Evolutionary conservation across 2,329 filamentous ascomycete genomes (phyloP).

Genomic region (Botrytis aclada): DNA sequence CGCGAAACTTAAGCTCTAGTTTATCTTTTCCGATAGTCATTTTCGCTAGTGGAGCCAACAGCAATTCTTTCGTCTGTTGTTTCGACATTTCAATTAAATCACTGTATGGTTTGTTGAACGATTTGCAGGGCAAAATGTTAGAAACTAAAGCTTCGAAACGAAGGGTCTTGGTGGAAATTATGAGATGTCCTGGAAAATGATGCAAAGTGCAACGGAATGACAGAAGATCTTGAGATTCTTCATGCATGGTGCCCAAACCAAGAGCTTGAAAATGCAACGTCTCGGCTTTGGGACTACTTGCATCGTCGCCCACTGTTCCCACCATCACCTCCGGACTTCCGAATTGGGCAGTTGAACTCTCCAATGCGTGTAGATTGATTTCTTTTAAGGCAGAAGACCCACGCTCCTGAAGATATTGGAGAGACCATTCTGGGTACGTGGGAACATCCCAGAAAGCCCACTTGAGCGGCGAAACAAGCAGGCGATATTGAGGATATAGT

Average conservation of each 20-base stretch:
- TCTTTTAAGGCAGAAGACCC: conserved; percentile 18
- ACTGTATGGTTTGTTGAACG: conserved; percentile 21
- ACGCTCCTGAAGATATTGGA: conserved; percentile 32
- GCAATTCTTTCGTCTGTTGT: conserved; percentile 17
- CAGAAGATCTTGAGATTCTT: conserved; percentile 18
- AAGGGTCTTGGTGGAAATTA: conserved; percentile 22
- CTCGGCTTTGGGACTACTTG: neutral
- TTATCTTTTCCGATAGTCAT: conserved; percentile 23
- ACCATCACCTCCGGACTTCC: neutral
- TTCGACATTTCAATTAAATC: conserved; percentile 29
- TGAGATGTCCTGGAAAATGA: conserved; percentile 21
- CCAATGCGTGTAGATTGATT: neutral
- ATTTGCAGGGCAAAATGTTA: conserved; percentile 2
- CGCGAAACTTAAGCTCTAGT: conserved; percentile 25
- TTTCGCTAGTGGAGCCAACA: conserved; percentile 23
- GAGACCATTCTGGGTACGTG: conserved; percentile 40
- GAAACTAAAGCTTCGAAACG: conserved; percentile 22
- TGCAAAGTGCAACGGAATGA: conserved; percentile 25
- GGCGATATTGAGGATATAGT: conserved; percentile 39
- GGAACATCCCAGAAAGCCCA: conserved; percentile 41
- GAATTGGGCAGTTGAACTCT: neutral
- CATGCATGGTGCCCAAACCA: neutral
- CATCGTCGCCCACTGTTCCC: neutral
- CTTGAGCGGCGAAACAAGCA: conserved; percentile 39
- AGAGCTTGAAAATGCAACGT: neutral